Evolutionary conservation across 2,329 filamentous ascomycete species (phyloP).

Genomic region (Huntiella bhutanensis): DNA sequence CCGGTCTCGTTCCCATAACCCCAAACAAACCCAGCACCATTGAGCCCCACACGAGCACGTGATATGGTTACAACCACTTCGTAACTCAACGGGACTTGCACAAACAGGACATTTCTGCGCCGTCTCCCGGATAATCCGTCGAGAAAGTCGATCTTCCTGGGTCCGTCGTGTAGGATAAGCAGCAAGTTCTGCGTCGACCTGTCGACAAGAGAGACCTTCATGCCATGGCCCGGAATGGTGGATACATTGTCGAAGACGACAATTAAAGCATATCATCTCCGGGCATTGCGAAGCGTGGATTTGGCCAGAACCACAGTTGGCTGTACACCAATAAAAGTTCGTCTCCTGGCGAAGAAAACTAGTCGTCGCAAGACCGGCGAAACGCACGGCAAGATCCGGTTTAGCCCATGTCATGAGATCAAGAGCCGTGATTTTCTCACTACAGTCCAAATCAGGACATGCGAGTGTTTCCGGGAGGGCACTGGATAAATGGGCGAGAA

Average conservation of each 20-base stretch:
- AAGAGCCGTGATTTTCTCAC: not conserved
- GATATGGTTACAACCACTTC: constrained; percentile 22
- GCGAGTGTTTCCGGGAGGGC: constrained; percentile 1
- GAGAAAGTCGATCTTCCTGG: constrained; percentile 19
- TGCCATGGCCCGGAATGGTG: constrained; percentile 22
- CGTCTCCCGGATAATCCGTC: constrained; percentile 18
- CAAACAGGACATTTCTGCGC: constrained; percentile 21
- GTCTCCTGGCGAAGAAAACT: constrained; percentile 16
- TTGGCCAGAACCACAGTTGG: constrained; percentile 20
- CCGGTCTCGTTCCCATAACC: constrained; percentile 15
- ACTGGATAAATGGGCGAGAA: not conserved
- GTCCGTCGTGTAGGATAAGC: constrained; percentile 12
- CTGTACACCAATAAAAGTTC: constrained; percentile 22
- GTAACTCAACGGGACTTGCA: constrained; percentile 19
- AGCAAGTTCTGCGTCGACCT: constrained; percentile 19
- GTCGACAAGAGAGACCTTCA: constrained; percentile 19
- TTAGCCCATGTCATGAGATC: constrained; percentile 3
- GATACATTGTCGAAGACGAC: constrained; percentile 18
- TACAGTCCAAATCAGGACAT: constrained; percentile 1
- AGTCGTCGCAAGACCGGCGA: constrained; percentile 20
- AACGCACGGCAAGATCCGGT: constrained; percentile 13
- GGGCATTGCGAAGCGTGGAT: constrained; percentile 18
- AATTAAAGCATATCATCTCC: constrained; percentile 18
- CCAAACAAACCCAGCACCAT: constrained; percentile 23
- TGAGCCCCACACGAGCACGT: constrained; percentile 24